Percentiles rank a stretch among this genome's conserved stretches.
Conservation (phyloP, 768 basidiomycete species). For the Panus rudis region DNA sequence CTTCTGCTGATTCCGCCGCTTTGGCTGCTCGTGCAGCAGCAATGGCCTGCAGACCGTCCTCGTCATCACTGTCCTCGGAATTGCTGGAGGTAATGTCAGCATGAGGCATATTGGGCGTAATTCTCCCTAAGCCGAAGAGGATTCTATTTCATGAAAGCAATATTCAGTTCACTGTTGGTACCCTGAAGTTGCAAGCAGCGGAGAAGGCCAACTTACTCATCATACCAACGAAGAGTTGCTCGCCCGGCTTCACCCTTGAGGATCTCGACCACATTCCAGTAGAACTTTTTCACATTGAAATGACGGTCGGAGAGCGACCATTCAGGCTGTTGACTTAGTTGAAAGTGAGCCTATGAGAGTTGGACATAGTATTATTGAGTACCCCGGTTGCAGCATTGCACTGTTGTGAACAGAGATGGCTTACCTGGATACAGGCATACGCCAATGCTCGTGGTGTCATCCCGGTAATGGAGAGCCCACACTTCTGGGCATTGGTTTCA, state of each 20-base stretch:
- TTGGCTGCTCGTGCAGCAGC: too few species aligned
- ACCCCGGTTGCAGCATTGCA: too few species aligned
- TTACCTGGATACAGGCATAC: conserved; percentile 2
- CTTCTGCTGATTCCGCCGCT: too few species aligned
- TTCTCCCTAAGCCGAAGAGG: too few species aligned
- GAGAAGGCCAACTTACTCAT: not conserved
- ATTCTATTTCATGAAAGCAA: too few species aligned
- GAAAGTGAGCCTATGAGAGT: not conserved
- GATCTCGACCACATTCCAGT: not conserved
- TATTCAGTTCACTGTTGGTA: too few species aligned
- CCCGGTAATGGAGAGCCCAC: too few species aligned
- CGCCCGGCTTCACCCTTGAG: not conserved
- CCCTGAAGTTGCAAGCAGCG: too few species aligned
- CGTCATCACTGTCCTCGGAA: too few species aligned
- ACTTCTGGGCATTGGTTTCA: not conserved
- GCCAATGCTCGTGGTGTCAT: conserved; percentile 2
- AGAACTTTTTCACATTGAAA: not conserved
- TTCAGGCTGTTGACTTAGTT: not conserved
- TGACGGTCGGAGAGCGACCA: not conserved
- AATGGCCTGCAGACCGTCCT: too few species aligned
- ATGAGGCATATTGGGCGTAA: too few species aligned
- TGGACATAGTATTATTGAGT: not conserved
- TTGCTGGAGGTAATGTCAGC: too few species aligned
- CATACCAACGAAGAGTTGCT: not conserved
- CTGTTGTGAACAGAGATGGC: not conserved